Percentiles rank a stretch among this genome's conserved stretches.
Conservation (phyloP, 2,329 filamentous ascomycete species). For the Trichoderma polysporum region DNA sequence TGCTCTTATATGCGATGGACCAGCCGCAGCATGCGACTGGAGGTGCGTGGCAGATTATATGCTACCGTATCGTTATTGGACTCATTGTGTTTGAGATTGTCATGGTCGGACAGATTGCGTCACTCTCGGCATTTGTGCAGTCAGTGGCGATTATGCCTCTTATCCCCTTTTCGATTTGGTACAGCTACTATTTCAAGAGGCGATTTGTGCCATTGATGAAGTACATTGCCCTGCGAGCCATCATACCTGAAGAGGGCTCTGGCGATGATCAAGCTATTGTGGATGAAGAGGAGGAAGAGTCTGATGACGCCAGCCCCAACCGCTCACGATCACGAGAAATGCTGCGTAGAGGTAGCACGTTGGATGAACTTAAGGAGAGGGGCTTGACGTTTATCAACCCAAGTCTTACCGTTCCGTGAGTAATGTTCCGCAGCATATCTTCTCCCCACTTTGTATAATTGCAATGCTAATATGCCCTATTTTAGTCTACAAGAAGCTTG, state of each 20-base stretch:
- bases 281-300: constrained; percentile 39
- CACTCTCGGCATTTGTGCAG: constrained; percentile 70
- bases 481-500: constrained; percentile 66
- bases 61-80: constrained; percentile 83
- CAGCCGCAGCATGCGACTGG: constrained; percentile 93
- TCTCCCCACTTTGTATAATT: background rate
- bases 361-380: constrained; percentile 71
- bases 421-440: constrained; percentile 24
- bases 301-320: constrained; percentile 41
- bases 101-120: constrained; percentile 81
- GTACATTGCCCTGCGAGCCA: constrained; percentile 88
- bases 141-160: constrained; percentile 75
- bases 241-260: constrained; percentile 58
- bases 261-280: constrained; percentile 38
- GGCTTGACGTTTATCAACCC: constrained; percentile 74
- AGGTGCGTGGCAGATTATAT: constrained; percentile 94
- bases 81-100: constrained; percentile 86
- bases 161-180: constrained; percentile 80
- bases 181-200: constrained; percentile 74
- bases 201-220: constrained; percentile 86
- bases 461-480: background rate
- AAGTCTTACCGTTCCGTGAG: constrained; percentile 66
- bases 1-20: constrained; percentile 97
- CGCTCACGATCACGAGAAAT: constrained; percentile 41
- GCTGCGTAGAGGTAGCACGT: constrained; percentile 58